Percentiles rank a stretch among this genome's conserved stretches.
These are phyloP conservation scores for Cladobotryum protrusum DNA, from an alignment of 2,329 filamentous ascomycete genomes.

Conservation along the genomic window DNA sequence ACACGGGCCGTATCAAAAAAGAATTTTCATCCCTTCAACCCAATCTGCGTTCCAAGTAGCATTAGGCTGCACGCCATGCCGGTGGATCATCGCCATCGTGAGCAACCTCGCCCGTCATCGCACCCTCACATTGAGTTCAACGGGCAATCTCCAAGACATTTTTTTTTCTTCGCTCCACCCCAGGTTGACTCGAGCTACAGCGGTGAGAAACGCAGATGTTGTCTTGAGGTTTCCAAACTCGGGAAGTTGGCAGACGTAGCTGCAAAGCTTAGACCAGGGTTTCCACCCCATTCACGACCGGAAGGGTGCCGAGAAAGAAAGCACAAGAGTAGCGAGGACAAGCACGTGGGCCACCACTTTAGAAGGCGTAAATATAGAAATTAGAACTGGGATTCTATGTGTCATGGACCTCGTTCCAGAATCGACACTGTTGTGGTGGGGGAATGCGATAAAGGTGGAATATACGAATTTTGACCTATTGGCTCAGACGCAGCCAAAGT, in stretches of 20 bases:
- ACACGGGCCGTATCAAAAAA: not conserved
- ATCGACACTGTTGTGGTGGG: conserved; percentile 6
- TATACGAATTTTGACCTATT: conserved; percentile 1
- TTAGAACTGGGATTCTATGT: conserved; percentile 12
- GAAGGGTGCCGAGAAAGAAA: conserved; percentile 3
- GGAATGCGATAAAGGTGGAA: conserved; percentile 1
- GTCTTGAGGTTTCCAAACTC: conserved; percentile 19
- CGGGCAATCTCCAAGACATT: not conserved
- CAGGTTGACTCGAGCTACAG: conserved; percentile 6
- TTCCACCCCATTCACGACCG: conserved; percentile 2
- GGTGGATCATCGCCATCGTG: not conserved
- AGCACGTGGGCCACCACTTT: not conserved
- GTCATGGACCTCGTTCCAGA: conserved; percentile 16
- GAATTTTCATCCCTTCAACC: too few relatives aligned
- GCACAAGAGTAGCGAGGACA: not conserved
- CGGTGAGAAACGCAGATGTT: conserved; percentile 20
- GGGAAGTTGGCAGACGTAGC: conserved; percentile 10
- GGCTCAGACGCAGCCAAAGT: conserved; percentile 2
- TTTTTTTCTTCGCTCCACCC: conserved; percentile 2
- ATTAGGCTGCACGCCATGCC: not conserved
- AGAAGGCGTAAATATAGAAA: conserved; percentile 1
- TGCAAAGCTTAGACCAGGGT: conserved; percentile 6
- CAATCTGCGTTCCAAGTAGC: not conserved
- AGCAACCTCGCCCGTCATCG: not conserved
- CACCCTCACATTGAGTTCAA: not conserved